Base-by-base conservation (phyloP, 1,284 basidiomycete species). In the Porodaedalea pini region DNA sequence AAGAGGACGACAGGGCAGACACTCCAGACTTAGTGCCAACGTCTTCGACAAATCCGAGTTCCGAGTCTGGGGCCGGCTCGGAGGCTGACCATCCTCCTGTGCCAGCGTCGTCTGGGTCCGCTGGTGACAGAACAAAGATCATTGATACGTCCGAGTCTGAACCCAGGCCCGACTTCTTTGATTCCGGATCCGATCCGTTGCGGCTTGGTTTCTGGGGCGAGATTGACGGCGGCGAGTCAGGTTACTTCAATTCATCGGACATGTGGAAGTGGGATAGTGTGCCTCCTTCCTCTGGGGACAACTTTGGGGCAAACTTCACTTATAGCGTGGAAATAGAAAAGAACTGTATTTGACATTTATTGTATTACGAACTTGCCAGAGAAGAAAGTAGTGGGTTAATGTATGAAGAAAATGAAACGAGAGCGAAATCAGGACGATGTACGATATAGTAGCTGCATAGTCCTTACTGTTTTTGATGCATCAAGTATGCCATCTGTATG, bases 251-350 rank as follows among this genome's bases (percentile, higher is more conserved):
- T 56, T 60, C 63, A 60, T 62, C 76, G 34, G 76, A 73, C 54
- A 76, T 77, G 53, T 90, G 83, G 83, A 90, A 86, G 71, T 90
- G 83, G 82, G 87, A 88, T 57, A 76, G 77, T 60, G 87, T 89
- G 84, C 70, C 77, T 29, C 43, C 56, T 31, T 40, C 56, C 56
- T 70, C 79, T 32, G 67, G 77, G 59, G 88, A 90, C 4, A 83
- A 81, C 67, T 77, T 85, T 23, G 90, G 88, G 88, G 84, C 84
- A 34, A 82, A 88, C 62, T 83, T 75, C 68, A 79, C 77, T 64
- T 70, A 54, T 54, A 32, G n/a, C 44, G 40, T 21, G 51, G 51
- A 54, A 54, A 54, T 54, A 54, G 25, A 19, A 40, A 8, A 45
- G n/a, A 19, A 50, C 25, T 21, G 19, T 17, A 36, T 31, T 13